phyloP scores from a whole-genome alignment of 1,139 yeast species.

The Suhomyces terraborum region DNA sequence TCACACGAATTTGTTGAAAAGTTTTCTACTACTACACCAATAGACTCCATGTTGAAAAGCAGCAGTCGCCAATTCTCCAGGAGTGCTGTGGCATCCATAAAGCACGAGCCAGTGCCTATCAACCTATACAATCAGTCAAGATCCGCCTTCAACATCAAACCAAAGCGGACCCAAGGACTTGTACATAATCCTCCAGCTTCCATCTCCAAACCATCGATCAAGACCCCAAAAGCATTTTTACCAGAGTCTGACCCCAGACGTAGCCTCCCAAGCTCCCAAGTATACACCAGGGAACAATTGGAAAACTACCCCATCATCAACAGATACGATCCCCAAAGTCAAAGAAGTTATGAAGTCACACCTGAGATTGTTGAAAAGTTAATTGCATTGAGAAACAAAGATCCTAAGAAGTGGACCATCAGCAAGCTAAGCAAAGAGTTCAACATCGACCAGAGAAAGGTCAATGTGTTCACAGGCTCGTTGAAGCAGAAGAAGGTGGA shows the following conservation, averaged over 20 bases:
- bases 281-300: conserved; percentile 43
- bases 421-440: conserved; percentile 67
- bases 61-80: conserved; percentile 17
- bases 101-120: conserved; percentile 39
- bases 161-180: conserved; percentile 41
- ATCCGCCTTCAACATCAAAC: conserved; percentile 48
- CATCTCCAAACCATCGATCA: conserved; percentile 20
- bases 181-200: conserved; percentile 43
- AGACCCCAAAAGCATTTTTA: conserved; percentile 72
- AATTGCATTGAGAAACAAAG: conserved; percentile 55
- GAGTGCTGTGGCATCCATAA: conserved; percentile 18
- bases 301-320: conserved; percentile 56
- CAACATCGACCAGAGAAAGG: conserved; percentile 32
- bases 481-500: conserved; percentile 19
- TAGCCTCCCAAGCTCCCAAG: conserved; percentile 26
- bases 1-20: conserved; percentile 11
- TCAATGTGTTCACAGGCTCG: conserved; percentile 31
- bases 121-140: conserved; percentile 42
- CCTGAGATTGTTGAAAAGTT: conserved; percentile 65
- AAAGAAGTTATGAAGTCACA: conserved; percentile 60
- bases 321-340: conserved; percentile 32
- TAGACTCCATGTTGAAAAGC: conserved; percentile 16
- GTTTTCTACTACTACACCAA: conserved; percentile 5
- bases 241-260: conserved; percentile 67
- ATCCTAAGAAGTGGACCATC: conserved; percentile 70